A percentile compares a stretch with the other conserved stretches of the same genome.
Evolutionary conservation across 2,329 filamentous ascomycete genomes (phyloP).

Genomic region (Colletotrichum tropicicola): DNA sequence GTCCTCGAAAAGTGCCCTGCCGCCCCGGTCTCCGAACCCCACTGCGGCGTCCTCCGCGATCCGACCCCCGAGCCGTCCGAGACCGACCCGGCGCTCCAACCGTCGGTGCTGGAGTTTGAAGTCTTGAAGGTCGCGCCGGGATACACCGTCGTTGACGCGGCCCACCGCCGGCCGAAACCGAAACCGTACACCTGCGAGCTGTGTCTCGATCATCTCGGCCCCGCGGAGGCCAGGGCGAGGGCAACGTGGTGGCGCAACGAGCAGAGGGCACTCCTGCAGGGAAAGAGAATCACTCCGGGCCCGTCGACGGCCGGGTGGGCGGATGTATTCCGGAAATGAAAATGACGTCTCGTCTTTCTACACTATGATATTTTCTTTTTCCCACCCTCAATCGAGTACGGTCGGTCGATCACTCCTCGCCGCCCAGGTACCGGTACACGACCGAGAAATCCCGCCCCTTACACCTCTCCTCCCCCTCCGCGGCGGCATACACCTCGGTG

Average conservation of each 20-base stretch:
- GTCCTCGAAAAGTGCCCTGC: conserved; percentile 2
- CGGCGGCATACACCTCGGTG: conserved; percentile 72
- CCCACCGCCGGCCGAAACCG: conserved; percentile 5
- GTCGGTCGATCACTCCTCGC: conserved; percentile 50
- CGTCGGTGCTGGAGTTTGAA: conserved; percentile 15
- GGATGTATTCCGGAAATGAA: not conserved
- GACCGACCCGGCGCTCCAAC: conserved; percentile 4
- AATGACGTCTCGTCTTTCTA: not conserved
- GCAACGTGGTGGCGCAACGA: conserved; percentile 12
- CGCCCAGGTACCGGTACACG: conserved; percentile 76
- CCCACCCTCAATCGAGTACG: too few relatives aligned
- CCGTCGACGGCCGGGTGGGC: conserved; percentile 8
- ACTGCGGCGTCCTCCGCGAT: conserved; percentile 4
- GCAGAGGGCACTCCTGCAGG: not conserved
- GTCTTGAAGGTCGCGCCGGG: not conserved
- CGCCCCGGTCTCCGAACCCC: not conserved
- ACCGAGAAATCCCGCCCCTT: conserved; percentile 83
- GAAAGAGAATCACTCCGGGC: not conserved
- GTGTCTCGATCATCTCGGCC: conserved; percentile 14
- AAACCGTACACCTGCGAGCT: conserved; percentile 1
- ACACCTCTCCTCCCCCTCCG: conserved; percentile 68
- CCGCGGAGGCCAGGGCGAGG: not conserved
- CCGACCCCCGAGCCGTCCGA: not conserved
- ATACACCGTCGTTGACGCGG: not conserved
- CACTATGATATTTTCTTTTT: not conserved